A percentile compares a stretch with the other conserved stretches of the same genome.
Conservation (phyloP, 1,139 yeast genomes). For the Blastobotrys serpentis region DNA sequence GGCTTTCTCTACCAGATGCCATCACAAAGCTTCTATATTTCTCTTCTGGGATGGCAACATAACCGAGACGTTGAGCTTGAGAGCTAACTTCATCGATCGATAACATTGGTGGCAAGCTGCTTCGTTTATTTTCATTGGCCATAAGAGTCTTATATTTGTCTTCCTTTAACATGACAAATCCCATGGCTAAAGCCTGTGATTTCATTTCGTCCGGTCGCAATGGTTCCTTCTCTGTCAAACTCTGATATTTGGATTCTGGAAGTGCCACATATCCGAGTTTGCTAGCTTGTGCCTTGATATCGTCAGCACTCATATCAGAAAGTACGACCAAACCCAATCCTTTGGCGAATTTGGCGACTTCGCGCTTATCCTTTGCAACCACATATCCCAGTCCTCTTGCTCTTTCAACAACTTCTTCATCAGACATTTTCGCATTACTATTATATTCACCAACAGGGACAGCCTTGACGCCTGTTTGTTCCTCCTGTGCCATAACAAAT, state of each 20-base stretch:
- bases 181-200: conserved; percentile 9
- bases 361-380: conserved; percentile 13
- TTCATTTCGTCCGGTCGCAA: conserved; percentile 4
- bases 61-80: conserved; percentile 6
- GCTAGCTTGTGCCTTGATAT: conserved; percentile 19
- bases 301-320: conserved; percentile 32
- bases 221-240: conserved; percentile 5
- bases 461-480: conserved; percentile 28
- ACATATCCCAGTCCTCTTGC: conserved; percentile 9
- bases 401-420: conserved; percentile 14
- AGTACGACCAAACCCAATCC: conserved; percentile 24
- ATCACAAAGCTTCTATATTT: conserved; percentile 1
- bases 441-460: conserved; percentile 20
- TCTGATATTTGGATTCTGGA: conserved; percentile 13
- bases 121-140: conserved; percentile 4
- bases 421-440: conserved; percentile 1
- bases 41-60: conserved; percentile 9
- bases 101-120: conserved; percentile 1
- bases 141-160: conserved; percentile 8
- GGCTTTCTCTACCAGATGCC: conserved; percentile 7
- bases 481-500: conserved; percentile 21
- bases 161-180: conserved; percentile 4
- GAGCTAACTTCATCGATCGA: conserved; percentile 7
- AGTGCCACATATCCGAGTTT: conserved; percentile 19
- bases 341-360: conserved; percentile 26